phyloP scores from a whole-genome alignment of 1,284 basidiomycete genomes.

The Ceratobasidium sp. region DNA sequence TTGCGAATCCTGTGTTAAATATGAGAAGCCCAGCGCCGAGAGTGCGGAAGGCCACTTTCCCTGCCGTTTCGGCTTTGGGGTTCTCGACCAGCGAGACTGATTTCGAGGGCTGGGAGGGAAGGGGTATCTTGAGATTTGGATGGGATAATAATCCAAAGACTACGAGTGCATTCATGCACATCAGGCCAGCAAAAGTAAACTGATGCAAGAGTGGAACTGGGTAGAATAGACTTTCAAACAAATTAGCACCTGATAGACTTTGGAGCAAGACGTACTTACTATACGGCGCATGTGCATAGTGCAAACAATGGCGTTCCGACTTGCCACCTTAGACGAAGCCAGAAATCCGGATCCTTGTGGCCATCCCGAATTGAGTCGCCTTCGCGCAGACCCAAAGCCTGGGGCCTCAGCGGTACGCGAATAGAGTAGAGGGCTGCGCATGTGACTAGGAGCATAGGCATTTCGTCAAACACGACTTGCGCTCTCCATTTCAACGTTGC shows the following conservation, averaged over 20 bases:
- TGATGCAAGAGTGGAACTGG: constrained; percentile 23
- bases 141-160: constrained; percentile 33
- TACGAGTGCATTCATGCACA: constrained; percentile 28
- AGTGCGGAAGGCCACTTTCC: constrained; percentile 31
- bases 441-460: constrained; percentile 37
- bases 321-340: constrained; percentile 32
- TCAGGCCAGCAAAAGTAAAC: constrained; percentile 24
- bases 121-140: constrained; percentile 32
- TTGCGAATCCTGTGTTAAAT: constrained; percentile 54
- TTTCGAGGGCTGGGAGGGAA: constrained; percentile 9
- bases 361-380: neutral
- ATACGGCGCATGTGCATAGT: constrained; percentile 14
- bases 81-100: neutral
- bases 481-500: constrained; percentile 45
- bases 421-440: constrained; percentile 35
- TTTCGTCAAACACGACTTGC: constrained; percentile 42
- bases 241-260: neutral
- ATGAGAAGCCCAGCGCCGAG: constrained; percentile 48
- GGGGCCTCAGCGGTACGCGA: constrained; percentile 29
- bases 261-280: constrained; percentile 11
- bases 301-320: constrained; percentile 33
- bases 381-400: neutral
- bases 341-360: constrained; percentile 24
- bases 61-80: neutral
- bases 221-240: neutral